Conservation (phyloP, 345 rosid genomes). For the Dipteronia sinensis region DNA sequence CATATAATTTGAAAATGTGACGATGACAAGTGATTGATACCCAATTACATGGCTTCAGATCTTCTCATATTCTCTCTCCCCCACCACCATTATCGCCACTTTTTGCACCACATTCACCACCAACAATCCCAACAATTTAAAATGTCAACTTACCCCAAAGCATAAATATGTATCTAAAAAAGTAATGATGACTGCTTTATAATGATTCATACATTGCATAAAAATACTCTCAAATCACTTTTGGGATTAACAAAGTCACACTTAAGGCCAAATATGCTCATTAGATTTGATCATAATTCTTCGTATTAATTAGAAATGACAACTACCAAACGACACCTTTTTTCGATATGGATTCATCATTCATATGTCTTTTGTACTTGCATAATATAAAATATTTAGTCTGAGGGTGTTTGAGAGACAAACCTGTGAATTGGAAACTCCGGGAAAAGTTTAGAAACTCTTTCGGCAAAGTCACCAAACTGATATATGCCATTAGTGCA, state of each 20-base stretch:
- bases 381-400: not conserved
- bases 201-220: not conserved
- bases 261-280: not conserved
- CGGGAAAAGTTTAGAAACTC: conserved; percentile 66
- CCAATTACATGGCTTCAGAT: not conserved
- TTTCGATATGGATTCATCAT: not conserved
- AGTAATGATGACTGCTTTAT: not conserved
- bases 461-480: conserved; percentile 67
- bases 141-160: not conserved
- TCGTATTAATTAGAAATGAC: not conserved
- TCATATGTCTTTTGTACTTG: not conserved
- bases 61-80: not conserved
- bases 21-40: not conserved
- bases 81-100: conserved; percentile 7
- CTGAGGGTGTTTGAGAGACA: not conserved
- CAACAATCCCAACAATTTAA: not conserved
- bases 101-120: conserved; percentile 9
- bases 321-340: not conserved
- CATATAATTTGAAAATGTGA: not conserved
- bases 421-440: conserved; percentile 66
- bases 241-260: not conserved
- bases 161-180: not conserved
- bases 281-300: not conserved
- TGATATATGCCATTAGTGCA: conserved; percentile 82
- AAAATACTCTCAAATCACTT: conserved; percentile 8